Evolutionary conservation across 352 stramenopile species (phyloP), one percentile per base, ranked within the genome.

Genomic region (Globisporangium solare): DNA sequence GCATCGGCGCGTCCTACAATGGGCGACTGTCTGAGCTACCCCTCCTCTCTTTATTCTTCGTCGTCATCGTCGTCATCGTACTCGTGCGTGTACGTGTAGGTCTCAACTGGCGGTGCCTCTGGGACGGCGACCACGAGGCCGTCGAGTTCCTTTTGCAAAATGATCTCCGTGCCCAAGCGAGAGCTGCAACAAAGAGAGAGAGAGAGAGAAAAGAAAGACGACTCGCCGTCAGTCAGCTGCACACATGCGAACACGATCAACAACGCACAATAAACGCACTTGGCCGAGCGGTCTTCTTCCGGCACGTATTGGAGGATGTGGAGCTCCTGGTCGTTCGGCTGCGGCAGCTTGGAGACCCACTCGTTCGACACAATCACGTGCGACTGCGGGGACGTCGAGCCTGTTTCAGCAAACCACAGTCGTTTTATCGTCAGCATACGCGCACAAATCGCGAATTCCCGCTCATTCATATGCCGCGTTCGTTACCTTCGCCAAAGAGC

Each of bases 291-390:
- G 73, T 95, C 86, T 27, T 87, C 80, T 15, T 73, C 68, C 11
- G 84, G 83, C 35, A 94, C 86, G 69, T 93, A 93, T 47, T 81
- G 66, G 37, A 95, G 79, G 31, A 92, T 79, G 63, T 92, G 83
- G 39, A 73, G 69, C 76, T 95, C 84, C 61, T 88, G 75, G 20
- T 64, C 51, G 62, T 92, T 89, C 17, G 83, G 67, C 52, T 68
- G 37, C 31, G 75, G 79, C 31, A 95, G 67, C 73, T 90, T 91
- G 61, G 55, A n/a, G 55, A 92, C 73, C 86, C 86, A 95, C 67
- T 94, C 84, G 73, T 95, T 92, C 52, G 86, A 83, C 51, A 95
- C 70, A 47, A 95, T 78, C 7, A 95, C 83, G 67, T 95, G 86
- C 58, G 86, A 95, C 67, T 89, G 83, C 21, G 84, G 77, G 41